These are phyloP conservation scores for Coemansia sp. DNA, from an alignment of 192 early-diverging fungal species.

Conservation along the genomic window DNA sequence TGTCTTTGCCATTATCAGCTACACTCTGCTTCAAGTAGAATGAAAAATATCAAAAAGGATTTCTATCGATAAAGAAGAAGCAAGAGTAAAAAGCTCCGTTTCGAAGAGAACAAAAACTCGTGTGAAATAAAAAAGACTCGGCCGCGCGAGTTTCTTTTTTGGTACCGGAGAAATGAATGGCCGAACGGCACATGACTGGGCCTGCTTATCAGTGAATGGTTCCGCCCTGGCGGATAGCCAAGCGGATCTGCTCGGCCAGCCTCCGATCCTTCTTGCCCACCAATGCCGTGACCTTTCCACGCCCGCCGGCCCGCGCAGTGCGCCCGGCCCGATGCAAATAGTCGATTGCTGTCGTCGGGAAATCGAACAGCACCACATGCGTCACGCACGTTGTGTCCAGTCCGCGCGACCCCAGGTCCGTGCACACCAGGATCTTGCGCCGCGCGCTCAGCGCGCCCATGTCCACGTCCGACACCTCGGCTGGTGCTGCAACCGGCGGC, in stretches of 20 bases:
- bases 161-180: too few relatives aligned
- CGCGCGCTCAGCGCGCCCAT: neutral
- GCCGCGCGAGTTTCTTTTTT: too few relatives aligned
- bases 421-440: slow-evolving; percentile 73
- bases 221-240: slow-evolving; percentile 49
- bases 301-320: slow-evolving; percentile 77
- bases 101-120: too few relatives aligned
- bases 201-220: slow-evolving; percentile 27
- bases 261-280: slow-evolving; percentile 67
- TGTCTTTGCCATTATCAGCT: slow-evolving; percentile 1
- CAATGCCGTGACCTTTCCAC: slow-evolving; percentile 77
- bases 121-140: too few relatives aligned
- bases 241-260: slow-evolving; percentile 45
- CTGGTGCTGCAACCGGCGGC: slow-evolving; percentile 3
- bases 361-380: slow-evolving; percentile 88
- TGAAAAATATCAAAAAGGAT: too few relatives aligned
- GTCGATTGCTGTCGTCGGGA: slow-evolving; percentile 85
- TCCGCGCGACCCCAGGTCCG: slow-evolving; percentile 87
- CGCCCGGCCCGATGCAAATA: slow-evolving; percentile 90
- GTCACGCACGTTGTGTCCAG: slow-evolving; percentile 82
- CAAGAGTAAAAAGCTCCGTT: too few relatives aligned
- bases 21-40: too few relatives aligned
- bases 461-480: neutral
- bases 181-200: too few relatives aligned
- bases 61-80: too few relatives aligned